phyloP scores from a whole-genome alignment of 148 eudicot genomes.

The Silene latifolia region DNA sequence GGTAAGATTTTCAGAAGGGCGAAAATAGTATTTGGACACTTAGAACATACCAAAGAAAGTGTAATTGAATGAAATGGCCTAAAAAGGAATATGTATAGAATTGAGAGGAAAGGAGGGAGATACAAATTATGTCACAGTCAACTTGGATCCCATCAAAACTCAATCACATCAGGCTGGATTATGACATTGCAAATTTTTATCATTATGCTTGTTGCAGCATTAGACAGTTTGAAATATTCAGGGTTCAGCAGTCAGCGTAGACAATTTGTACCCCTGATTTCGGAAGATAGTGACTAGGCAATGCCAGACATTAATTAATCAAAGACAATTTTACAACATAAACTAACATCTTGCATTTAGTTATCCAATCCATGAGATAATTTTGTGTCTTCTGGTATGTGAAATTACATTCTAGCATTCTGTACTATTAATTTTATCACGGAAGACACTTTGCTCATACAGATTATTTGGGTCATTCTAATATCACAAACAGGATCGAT shows the following conservation, averaged over 20 bases:
- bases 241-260: not conserved
- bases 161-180: slow-evolving; percentile 81
- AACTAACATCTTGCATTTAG: not conserved
- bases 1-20: too few species aligned
- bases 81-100: too few species aligned
- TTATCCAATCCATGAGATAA: not conserved
- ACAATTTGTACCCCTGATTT: not conserved
- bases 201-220: slow-evolving; percentile 14
- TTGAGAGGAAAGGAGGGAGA: too few species aligned
- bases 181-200: slow-evolving; percentile 14
- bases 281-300: not conserved
- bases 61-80: too few species aligned
- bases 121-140: slow-evolving; percentile 63
- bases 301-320: not conserved
- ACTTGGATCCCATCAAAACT: slow-evolving; percentile 77
- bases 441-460: not conserved
- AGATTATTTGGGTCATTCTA: not conserved
- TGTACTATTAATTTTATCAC: not conserved
- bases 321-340: not conserved
- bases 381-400: not conserved
- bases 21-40: too few species aligned
- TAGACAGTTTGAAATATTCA: not conserved
- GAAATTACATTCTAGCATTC: not conserved
- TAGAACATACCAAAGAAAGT: too few species aligned
- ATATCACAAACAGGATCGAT: slow-evolving; percentile 1